Evolutionary conservation across 306 rosid species (phyloP).

Genomic region (Castanospermum australe): DNA sequence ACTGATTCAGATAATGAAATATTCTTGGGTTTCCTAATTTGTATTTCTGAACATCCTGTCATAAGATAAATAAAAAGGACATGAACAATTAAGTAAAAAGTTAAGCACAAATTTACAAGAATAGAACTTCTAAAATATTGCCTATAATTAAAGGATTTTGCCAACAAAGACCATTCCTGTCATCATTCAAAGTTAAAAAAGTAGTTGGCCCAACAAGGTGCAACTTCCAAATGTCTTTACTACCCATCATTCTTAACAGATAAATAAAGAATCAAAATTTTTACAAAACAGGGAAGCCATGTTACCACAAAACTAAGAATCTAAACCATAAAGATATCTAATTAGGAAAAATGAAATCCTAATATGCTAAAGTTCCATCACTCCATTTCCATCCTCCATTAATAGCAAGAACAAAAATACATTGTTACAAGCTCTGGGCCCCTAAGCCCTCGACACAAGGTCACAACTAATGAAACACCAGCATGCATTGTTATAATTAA

Average conservation of each 20-base stretch:
- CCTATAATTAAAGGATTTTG: not conserved
- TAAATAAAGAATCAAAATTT: not conserved
- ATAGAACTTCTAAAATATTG: not conserved
- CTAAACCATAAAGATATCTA: slow-evolving; percentile 8
- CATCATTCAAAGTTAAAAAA: not conserved
- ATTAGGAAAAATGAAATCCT: slow-evolving; percentile 1
- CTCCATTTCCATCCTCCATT: not conserved
- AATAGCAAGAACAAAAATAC: not conserved
- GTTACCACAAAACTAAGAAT: not conserved
- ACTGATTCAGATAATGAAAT: slow-evolving; percentile 81
- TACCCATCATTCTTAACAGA: not conserved
- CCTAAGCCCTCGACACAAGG: not conserved
- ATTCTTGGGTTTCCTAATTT: slow-evolving; percentile 72
- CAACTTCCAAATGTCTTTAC: not conserved
- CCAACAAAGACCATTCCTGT: not conserved
- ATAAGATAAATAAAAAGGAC: slow-evolving; percentile 1
- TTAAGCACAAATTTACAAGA: not conserved
- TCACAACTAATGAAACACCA: not conserved
- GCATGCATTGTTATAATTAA: not conserved
- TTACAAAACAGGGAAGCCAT: not conserved
- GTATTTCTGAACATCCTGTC: slow-evolving; percentile 61
- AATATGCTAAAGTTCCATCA: not conserved
- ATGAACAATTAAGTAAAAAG: not conserved
- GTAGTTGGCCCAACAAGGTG: not conserved
- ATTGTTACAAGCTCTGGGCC: not conserved